Conservation (phyloP, 2,329 filamentous ascomycete species). For the Cercospora sp. region DNA sequence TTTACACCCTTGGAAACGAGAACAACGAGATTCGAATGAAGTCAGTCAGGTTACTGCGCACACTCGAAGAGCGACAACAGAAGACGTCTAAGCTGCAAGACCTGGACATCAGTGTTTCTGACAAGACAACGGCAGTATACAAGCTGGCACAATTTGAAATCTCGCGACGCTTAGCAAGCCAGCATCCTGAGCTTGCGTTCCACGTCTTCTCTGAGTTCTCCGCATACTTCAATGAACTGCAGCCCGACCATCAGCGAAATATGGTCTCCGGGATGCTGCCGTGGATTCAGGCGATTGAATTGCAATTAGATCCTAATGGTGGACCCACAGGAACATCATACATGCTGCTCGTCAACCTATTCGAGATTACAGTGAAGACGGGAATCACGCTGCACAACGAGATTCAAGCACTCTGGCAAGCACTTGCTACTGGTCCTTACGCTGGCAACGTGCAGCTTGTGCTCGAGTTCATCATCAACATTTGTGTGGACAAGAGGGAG, state of each 20-base stretch:
- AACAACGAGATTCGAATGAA: slow-evolving; percentile 86
- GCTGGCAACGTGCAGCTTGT: slow-evolving; percentile 92
- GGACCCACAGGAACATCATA: slow-evolving; percentile 90
- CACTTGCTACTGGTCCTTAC: slow-evolving; percentile 87
- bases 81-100: slow-evolving; percentile 91
- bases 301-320: slow-evolving; percentile 88
- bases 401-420: slow-evolving; percentile 96
- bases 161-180: slow-evolving; percentile 82
- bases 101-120: slow-evolving; percentile 96
- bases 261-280: slow-evolving; percentile 92
- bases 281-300: slow-evolving; percentile 92
- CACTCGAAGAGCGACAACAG: slow-evolving; percentile 73
- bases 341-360: slow-evolving; percentile 88
- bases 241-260: slow-evolving; percentile 81
- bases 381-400: slow-evolving; percentile 89
- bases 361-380: slow-evolving; percentile 94
- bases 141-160: slow-evolving; percentile 97
- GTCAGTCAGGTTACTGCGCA: slow-evolving; percentile 76
- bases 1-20: slow-evolving; percentile 92
- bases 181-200: slow-evolving; percentile 86
- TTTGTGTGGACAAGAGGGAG: slow-evolving; percentile 90
- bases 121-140: slow-evolving; percentile 97
- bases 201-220: slow-evolving; percentile 96
- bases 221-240: slow-evolving; percentile 84
- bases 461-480: slow-evolving; percentile 91